Evolutionary conservation across 2,329 filamentous ascomycete species (phyloP).

Genomic region (Harringtonia aguacate): DNA sequence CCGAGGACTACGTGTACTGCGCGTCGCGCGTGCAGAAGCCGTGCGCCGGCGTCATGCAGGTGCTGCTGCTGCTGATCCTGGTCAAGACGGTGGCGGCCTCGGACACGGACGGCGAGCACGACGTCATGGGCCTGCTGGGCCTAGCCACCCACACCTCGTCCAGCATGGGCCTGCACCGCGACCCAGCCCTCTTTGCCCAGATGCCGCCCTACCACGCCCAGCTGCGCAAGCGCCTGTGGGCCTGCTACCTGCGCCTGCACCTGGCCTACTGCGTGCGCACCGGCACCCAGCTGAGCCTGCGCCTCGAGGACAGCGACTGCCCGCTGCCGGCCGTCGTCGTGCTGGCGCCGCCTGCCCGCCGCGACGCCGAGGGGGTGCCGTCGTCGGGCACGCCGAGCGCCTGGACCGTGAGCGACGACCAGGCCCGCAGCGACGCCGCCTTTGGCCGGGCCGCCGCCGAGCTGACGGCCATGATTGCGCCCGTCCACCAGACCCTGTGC

Average conservation of each 20-base stretch:
- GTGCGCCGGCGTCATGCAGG: conserved; percentile 3
- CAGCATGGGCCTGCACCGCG: conserved; percentile 14
- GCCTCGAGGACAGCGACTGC: conserved; percentile 14
- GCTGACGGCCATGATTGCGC: not conserved
- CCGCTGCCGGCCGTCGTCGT: conserved; percentile 1
- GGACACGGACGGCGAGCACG: conserved; percentile 4
- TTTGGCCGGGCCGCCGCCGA: not conserved
- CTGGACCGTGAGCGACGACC: not conserved
- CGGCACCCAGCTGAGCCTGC: conserved; percentile 10
- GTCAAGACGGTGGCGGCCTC: conserved; percentile 1
- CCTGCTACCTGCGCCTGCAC: conserved; percentile 10
- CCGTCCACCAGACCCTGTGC: conserved; percentile 4
- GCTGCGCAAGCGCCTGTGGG: conserved; percentile 13
- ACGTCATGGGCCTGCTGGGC: not conserved
- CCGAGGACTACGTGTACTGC: conserved; percentile 1
- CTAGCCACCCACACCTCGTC: conserved; percentile 7
- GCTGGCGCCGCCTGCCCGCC: not conserved
- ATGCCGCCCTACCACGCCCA: conserved; percentile 12
- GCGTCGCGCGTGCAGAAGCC: conserved; percentile 1
- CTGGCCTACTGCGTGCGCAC: conserved; percentile 13
- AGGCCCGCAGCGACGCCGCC: not conserved
- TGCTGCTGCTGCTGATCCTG: conserved; percentile 3
- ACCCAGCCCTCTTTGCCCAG: conserved; percentile 9
- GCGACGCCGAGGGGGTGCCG: not conserved
- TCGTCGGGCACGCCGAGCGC: not conserved